Percentiles rank a stretch among this genome's conserved stretches.
Conservation (phyloP, 2,329 filamentous ascomycete genomes). For the Malbranchea zuffiana region DNA sequence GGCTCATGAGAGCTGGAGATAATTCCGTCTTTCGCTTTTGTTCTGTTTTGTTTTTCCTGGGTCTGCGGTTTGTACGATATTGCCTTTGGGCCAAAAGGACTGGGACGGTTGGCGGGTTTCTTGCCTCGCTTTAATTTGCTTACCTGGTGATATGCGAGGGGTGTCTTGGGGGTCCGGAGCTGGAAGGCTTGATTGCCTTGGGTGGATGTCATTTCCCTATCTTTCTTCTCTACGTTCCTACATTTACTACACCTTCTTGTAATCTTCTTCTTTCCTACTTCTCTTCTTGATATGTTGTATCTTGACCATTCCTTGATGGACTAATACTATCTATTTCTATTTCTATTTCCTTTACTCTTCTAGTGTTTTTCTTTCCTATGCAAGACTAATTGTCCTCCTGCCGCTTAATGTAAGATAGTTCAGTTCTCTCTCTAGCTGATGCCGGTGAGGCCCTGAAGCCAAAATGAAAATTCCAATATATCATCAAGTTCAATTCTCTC, state of each 20-base stretch:
- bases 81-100: background rate
- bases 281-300: conserved; percentile 5
- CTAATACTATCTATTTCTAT: too few relatives aligned
- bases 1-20: conserved; percentile 21
- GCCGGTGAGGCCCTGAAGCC: too few relatives aligned
- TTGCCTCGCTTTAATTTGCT: conserved; percentile 5
- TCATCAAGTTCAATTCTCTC: too few relatives aligned
- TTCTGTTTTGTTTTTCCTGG: conserved; percentile 3
- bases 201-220: conserved; percentile 1
- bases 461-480: too few relatives aligned
- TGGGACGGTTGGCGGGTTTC: background rate
- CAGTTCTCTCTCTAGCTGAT: too few relatives aligned
- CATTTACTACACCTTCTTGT: background rate
- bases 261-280: conserved; percentile 4
- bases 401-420: too few relatives aligned
- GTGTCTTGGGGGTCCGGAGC: conserved; percentile 1
- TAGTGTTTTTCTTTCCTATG: conserved; percentile 13
- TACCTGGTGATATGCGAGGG: conserved; percentile 16
- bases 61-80: too few relatives aligned
- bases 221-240: conserved; percentile 1
- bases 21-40: conserved; percentile 7
- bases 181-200: background rate
- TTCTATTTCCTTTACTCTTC: too few relatives aligned
- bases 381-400: background rate
- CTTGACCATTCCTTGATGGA: conserved; percentile 2